Evolutionary conservation across 768 basidiomycete species (phyloP).

Genomic region (Sarcodon aspratus): DNA sequence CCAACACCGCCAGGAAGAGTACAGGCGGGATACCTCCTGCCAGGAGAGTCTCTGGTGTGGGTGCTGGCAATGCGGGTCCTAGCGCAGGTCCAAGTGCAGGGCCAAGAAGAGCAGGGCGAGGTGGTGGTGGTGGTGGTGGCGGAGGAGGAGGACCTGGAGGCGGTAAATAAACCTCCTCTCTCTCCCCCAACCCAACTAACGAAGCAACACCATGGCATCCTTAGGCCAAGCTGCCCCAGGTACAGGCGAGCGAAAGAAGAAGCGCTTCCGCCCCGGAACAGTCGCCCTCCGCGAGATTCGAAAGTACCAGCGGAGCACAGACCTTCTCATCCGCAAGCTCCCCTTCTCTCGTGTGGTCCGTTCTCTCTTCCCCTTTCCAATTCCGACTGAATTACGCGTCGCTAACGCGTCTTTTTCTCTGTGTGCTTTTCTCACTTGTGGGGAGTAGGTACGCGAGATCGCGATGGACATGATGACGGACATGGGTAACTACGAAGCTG

Average conservation of each 20-base stretch:
- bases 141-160: constrained; percentile 9
- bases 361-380: constrained; percentile 9
- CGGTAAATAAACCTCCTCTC: background rate
- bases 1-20: constrained; percentile 71
- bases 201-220: background rate
- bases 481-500: constrained; percentile 45
- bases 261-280: constrained; percentile 81
- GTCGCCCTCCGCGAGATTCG: constrained; percentile 87
- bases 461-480: constrained; percentile 84
- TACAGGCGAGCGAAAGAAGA: constrained; percentile 19
- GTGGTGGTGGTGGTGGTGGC: constrained; percentile 9
- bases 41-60: background rate
- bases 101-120: constrained; percentile 4
- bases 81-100: background rate
- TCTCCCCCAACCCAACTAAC: too few relatives aligned
- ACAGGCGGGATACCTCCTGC: constrained; percentile 56
- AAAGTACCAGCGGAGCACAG: constrained; percentile 90
- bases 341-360: constrained; percentile 88
- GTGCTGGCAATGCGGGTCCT: constrained; percentile 6
- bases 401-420: background rate
- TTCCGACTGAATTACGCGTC: background rate
- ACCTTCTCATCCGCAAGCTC: constrained; percentile 75
- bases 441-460: constrained; percentile 96
- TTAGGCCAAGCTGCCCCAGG: constrained; percentile 3
- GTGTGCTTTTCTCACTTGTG: background rate